Evolutionary conservation across 192 early-diverging fungal species (phyloP).

Genomic region (Chytriomyces hyalinus): DNA sequence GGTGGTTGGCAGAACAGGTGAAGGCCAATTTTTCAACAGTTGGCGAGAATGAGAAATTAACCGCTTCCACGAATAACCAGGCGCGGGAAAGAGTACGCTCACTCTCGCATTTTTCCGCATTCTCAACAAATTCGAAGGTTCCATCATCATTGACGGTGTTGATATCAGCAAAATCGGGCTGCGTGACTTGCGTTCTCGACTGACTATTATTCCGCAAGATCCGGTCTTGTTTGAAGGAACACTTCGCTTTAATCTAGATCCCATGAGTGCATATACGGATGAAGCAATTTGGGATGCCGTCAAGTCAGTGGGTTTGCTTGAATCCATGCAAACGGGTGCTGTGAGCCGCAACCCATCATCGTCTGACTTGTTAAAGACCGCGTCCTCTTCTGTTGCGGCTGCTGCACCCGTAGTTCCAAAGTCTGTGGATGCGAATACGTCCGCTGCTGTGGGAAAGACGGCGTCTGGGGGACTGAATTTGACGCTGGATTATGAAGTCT

Average conservation of each 20-base stretch:
- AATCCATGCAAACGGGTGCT: constrained; percentile 49
- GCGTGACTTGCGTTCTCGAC: constrained; percentile 55
- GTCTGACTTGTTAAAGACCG: not conserved
- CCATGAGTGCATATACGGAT: constrained; percentile 49
- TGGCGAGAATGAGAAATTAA: not conserved
- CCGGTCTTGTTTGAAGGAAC: constrained; percentile 60
- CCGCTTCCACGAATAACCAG: constrained; percentile 30
- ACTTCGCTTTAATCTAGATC: constrained; percentile 72
- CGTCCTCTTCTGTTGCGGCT: not conserved
- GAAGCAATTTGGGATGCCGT: constrained; percentile 58
- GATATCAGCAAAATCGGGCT: constrained; percentile 66
- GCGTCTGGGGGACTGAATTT: constrained; percentile 16
- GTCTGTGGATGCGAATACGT: not conserved
- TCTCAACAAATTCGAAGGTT: constrained; percentile 58
- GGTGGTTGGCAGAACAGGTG: constrained; percentile 67
- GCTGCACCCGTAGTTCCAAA: not conserved
- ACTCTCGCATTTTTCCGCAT: constrained; percentile 73
- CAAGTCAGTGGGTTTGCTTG: constrained; percentile 70
- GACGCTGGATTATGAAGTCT: constrained; percentile 63
- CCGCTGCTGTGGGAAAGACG: constrained; percentile 7
- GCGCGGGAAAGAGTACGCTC: constrained; percentile 76
- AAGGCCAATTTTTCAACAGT: not conserved
- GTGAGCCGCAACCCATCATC: not conserved
- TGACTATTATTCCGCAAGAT: constrained; percentile 56
- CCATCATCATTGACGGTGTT: constrained; percentile 62